Conservation (phyloP, 139 green algal species). For the Deuterostichococcus epilithicus region DNA sequence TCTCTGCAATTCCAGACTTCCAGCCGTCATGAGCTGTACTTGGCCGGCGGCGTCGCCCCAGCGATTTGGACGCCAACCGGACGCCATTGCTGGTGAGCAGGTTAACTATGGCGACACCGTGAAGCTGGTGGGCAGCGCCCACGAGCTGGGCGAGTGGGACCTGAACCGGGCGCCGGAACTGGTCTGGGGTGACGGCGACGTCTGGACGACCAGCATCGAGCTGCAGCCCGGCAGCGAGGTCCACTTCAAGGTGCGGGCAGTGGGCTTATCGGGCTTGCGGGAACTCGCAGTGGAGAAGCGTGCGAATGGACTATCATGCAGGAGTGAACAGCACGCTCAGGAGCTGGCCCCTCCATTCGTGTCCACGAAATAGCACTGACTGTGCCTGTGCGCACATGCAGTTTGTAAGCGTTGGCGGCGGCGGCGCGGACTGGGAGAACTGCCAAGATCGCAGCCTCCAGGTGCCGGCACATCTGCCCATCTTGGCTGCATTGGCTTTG, state of each 20-base stretch:
- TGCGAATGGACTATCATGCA: not conserved
- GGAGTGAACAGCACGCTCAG: not conserved
- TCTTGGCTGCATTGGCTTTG: too few relatives aligned
- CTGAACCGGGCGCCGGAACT: constrained; percentile 21
- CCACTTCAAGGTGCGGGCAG: constrained; percentile 57
- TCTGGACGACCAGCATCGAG: constrained; percentile 36
- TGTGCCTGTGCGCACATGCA: constrained; percentile 25
- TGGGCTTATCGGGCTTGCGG: too few relatives aligned
- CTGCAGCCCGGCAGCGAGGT: constrained; percentile 24
- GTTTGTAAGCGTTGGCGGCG: constrained; percentile 32
- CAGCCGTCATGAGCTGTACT: too few relatives aligned
- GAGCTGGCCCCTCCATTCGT: not conserved
- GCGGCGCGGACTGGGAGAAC: not conserved
- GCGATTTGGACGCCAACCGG: too few relatives aligned
- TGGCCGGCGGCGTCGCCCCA: too few relatives aligned
- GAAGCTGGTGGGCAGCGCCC: constrained; percentile 40
- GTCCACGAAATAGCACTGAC: not conserved
- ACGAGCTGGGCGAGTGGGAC: constrained; percentile 45
- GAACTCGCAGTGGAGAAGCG: not conserved
- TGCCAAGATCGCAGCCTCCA: not conserved
- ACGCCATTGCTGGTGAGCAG: too few relatives aligned
- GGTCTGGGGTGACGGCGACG: constrained; percentile 49
- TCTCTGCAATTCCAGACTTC: too few relatives aligned
- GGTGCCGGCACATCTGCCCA: too few relatives aligned
- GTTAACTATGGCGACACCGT: constrained; percentile 21